Base-by-base conservation (phyloP, 2,329 filamentous ascomycete genomes). In the Tolypocladium amazonense region DNA sequence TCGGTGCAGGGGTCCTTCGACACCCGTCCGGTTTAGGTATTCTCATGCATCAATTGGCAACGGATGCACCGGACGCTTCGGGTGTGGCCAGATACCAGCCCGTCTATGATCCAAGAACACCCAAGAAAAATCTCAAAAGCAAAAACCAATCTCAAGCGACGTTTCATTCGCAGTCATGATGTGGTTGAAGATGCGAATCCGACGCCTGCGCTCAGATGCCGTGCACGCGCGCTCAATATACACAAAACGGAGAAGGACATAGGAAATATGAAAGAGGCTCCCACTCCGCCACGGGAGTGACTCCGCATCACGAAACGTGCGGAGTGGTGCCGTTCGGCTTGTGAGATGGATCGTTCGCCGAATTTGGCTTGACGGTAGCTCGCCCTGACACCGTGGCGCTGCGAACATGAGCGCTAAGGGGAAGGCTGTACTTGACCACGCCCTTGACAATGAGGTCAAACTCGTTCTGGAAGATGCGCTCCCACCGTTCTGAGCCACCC, bases 371-470 rank as follows among this genome's bases (percentile, higher is more conserved):
- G 62, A 88, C 82, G 1, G 76, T 80, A 12, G 81, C 81, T 65
- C 83, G 78, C 38, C 82, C 84, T 12, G 83, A 81, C 53, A 88
- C 84, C 9, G 81, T 78, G 11, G 83, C 81, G 63, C 81, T 86
- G 63, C 83, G 77, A 43, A 85, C 72, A 58, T 79, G 81, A 65
- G 83, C 81, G 66, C 83, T 87, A 58, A 88, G 75, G 3, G 85
- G 85, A 39, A 88, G 76, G 37, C 77, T 83, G 69, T 99, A 99
- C 69, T 92, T 92, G 65, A 99, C 80, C 18, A 94, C 89, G 27
- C 94, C 94, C 66, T 94, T 88, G 50, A 99, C 84, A 62, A 97
- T 93, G 56, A 99, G 81, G 65, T 97, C 91, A 66, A 97, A 99
- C 53, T 93, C 90, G 72, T 97, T 89, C 64, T 95, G 85, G 57